Percentiles rank a stretch among this genome's conserved stretches.
phyloP scores from a whole-genome alignment of 2,329 filamentous ascomycete genomes.

The Trichoderma sp. region DNA sequence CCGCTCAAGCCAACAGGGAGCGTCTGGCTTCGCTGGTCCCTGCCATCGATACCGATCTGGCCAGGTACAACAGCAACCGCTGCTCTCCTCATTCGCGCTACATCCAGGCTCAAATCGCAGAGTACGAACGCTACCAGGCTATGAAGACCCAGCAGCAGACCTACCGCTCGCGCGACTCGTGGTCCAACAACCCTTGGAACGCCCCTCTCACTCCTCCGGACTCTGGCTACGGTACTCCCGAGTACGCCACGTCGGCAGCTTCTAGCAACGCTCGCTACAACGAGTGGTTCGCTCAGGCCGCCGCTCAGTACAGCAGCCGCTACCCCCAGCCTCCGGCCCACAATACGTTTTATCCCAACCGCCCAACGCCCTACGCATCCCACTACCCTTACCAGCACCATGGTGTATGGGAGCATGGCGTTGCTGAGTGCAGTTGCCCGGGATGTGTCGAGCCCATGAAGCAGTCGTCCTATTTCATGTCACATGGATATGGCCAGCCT shows the following conservation, averaged over 20 bases:
- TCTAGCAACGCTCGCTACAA: slow-evolving; percentile 58
- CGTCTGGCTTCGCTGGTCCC: slow-evolving; percentile 52
- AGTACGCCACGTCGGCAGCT: slow-evolving; percentile 58
- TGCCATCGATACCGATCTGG: slow-evolving; percentile 48
- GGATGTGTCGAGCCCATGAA: slow-evolving; percentile 51
- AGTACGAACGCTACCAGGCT: slow-evolving; percentile 53
- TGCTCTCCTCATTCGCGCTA: slow-evolving; percentile 48
- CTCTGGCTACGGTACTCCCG: slow-evolving; percentile 63
- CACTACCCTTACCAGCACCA: slow-evolving; percentile 50
- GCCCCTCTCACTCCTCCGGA: slow-evolving; percentile 61
- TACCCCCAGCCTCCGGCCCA: slow-evolving; percentile 48
- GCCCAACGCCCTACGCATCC: slow-evolving; percentile 43
- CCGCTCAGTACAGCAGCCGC: slow-evolving; percentile 46
- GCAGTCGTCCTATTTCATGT: slow-evolving; percentile 50
- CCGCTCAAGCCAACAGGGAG: slow-evolving; percentile 51
- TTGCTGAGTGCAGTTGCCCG: slow-evolving; percentile 53
- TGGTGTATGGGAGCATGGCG: slow-evolving; percentile 54
- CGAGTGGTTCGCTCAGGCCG: slow-evolving; percentile 56
- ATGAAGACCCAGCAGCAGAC: slow-evolving; percentile 44
- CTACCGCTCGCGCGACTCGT: slow-evolving; percentile 50
- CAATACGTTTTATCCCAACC: slow-evolving; percentile 45
- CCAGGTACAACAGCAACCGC: slow-evolving; percentile 43
- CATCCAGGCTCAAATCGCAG: slow-evolving; percentile 57
- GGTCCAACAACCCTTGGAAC: slow-evolving; percentile 49
- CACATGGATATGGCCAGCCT: slow-evolving; percentile 54